A percentile compares a stretch with the other conserved stretches of the same genome.
These are phyloP conservation scores for Coniochaeta pulveracea DNA, from an alignment of 2,329 filamentous ascomycete species.

Conservation along the genomic window DNA sequence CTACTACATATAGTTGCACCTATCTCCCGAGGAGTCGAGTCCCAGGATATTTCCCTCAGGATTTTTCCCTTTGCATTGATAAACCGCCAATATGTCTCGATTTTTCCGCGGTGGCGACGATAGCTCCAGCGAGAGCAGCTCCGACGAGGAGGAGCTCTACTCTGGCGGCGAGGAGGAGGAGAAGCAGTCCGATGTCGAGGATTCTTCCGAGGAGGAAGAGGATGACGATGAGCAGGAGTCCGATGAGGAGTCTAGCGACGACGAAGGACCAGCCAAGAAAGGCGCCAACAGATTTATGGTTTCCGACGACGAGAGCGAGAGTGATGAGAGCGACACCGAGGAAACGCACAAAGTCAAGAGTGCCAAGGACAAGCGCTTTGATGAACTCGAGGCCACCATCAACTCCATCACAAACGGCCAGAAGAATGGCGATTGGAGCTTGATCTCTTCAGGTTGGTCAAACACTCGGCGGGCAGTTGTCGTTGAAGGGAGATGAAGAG, in stretches of 20 bases:
- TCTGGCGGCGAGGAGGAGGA: constrained; percentile 57
- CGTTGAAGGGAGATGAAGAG: no score
- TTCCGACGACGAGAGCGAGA: constrained; percentile 57
- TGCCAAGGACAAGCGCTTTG: constrained; percentile 92
- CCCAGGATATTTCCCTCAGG: background rate
- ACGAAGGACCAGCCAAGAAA: constrained; percentile 51
- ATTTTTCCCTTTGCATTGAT: background rate
- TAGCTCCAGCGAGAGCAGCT: constrained; percentile 92
- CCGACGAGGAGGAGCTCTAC: constrained; percentile 94
- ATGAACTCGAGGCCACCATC: constrained; percentile 85
- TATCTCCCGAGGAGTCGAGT: no score
- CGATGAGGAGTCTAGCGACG: constrained; percentile 48
- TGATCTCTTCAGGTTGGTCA: constrained; percentile 67
- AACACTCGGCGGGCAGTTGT: background rate
- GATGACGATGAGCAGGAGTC: constrained; percentile 36
- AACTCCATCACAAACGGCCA: constrained; percentile 89
- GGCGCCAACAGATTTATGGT: constrained; percentile 81
- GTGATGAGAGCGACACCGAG: constrained; percentile 78
- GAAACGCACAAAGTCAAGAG: constrained; percentile 83
- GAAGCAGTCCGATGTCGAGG: constrained; percentile 38
- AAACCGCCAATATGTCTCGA: constrained; percentile 64
- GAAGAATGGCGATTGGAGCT: constrained; percentile 96
- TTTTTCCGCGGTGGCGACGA: constrained; percentile 91
- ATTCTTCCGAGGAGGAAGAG: constrained; percentile 39
- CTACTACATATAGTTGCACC: no score